Evolutionary conservation across 2,329 filamentous ascomycete genomes (phyloP).

Genomic region (Aphanoascus verrucosus): DNA sequence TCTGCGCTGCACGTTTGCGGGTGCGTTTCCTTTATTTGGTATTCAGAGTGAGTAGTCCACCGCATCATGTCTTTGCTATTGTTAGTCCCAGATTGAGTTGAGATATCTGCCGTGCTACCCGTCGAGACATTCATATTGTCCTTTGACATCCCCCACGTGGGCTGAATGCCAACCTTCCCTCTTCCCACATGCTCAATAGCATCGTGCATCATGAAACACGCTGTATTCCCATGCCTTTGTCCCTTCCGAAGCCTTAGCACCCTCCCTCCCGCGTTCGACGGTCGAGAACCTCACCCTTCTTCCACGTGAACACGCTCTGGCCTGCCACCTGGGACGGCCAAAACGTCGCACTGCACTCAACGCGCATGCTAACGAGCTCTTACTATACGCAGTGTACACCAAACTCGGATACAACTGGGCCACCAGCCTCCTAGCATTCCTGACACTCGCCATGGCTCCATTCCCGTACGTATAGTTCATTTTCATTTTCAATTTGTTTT

Average conservation of each 20-base stretch:
- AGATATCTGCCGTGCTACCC: slow-evolving; percentile 8
- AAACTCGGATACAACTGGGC: slow-evolving; percentile 39
- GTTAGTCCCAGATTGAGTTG: background rate
- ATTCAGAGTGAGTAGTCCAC: slow-evolving; percentile 39
- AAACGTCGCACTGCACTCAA: background rate
- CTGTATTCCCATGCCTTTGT: background rate
- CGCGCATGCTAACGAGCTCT: slow-evolving; percentile 4
- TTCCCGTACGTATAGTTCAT: slow-evolving; percentile 33
- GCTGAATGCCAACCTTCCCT: background rate
- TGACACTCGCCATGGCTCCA: slow-evolving; percentile 36
- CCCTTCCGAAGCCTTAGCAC: background rate
- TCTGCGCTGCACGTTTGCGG: slow-evolving; percentile 66
- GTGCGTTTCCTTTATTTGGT: slow-evolving; percentile 65
- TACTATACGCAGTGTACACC: slow-evolving; percentile 33
- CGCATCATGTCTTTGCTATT: background rate
- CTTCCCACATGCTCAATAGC: background rate
- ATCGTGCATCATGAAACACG: slow-evolving; percentile 8
- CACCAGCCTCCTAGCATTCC: slow-evolving; percentile 34
- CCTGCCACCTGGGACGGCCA: background rate
- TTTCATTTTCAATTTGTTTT: background rate
- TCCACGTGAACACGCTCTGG: slow-evolving; percentile 5
- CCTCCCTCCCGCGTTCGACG: background rate
- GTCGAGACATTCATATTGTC: background rate
- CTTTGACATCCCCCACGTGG: slow-evolving; percentile 2
- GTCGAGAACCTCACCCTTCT: background rate